These are phyloP conservation scores for Lentinula lateritia DNA, from an alignment of 768 basidiomycete genomes.

Conservation along the genomic window DNA sequence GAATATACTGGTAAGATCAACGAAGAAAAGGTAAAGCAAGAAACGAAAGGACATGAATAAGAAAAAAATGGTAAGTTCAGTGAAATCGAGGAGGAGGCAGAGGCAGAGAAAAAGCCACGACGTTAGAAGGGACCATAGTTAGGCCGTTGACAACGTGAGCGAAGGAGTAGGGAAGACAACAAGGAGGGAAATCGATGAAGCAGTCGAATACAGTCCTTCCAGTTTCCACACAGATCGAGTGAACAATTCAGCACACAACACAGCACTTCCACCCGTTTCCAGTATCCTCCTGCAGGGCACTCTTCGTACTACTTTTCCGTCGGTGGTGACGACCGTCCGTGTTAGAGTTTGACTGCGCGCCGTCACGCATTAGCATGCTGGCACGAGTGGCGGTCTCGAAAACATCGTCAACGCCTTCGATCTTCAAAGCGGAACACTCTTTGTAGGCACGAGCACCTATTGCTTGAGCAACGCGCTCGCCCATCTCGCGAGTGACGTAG, in stretches of 20 bases:
- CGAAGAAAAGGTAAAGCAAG: background rate
- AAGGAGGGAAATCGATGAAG: background rate
- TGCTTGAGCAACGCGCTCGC: slow-evolving; percentile 70
- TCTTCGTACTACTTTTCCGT: slow-evolving; percentile 48
- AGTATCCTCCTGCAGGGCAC: slow-evolving; percentile 35
- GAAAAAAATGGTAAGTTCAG: background rate
- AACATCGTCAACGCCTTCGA: slow-evolving; percentile 92
- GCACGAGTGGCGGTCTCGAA: slow-evolving; percentile 97
- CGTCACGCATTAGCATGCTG: slow-evolving; percentile 93
- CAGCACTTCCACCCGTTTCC: slow-evolving; percentile 54
- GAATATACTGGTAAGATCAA: slow-evolving; percentile 3
- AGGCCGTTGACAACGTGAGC: background rate
- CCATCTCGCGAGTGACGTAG: slow-evolving; percentile 74
- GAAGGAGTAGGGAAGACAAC: background rate
- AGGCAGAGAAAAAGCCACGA: background rate
- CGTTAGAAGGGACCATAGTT: background rate
- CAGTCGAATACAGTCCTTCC: background rate
- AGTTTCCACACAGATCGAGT: background rate
- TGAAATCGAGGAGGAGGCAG: background rate
- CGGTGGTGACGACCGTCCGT: slow-evolving; percentile 41
- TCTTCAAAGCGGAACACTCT: slow-evolving; percentile 87
- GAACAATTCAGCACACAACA: slow-evolving; percentile 49
- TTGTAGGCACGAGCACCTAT: slow-evolving; percentile 95
- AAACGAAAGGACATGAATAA: background rate
- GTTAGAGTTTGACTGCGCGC: slow-evolving; percentile 47